Percentiles rank a stretch among this genome's conserved stretches.
Evolutionary conservation across 169 alveolate genomes (phyloP).

Genomic region (Theileria annulata): DNA sequence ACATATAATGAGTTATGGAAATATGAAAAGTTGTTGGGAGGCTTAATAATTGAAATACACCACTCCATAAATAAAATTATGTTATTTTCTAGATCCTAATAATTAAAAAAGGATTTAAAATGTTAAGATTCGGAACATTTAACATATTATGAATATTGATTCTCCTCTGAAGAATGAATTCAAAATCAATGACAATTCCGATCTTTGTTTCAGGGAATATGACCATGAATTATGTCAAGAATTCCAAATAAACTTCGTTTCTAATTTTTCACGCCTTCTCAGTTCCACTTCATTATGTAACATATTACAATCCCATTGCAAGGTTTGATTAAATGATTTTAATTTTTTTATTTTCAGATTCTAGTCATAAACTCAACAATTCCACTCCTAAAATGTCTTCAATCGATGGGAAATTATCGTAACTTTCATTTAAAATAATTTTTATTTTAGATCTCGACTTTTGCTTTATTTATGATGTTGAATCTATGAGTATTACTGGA

Average conservation of each 20-base stretch:
- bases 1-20: background rate
- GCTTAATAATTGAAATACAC: background rate
- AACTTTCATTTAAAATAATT: background rate
- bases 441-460: constrained; percentile 31
- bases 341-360: constrained; percentile 9
- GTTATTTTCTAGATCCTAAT: background rate
- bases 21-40: constrained; percentile 7
- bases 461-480: constrained; percentile 50
- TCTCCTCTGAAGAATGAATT: background rate
- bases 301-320: constrained; percentile 44
- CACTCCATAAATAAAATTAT: background rate
- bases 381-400: constrained; percentile 35
- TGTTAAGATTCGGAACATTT: background rate
- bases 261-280: constrained; percentile 22
- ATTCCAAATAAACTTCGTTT: constrained; percentile 3
- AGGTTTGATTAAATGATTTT: constrained; percentile 13
- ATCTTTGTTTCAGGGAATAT: background rate
- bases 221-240: background rate
- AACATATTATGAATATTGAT: constrained; percentile 13
- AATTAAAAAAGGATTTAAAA: background rate
- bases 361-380: constrained; percentile 29
- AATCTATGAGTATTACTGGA: constrained; percentile 19
- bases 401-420: constrained; percentile 51
- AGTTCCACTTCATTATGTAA: constrained; percentile 32
- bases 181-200: background rate